phyloP scores from a whole-genome alignment of 2,329 filamentous ascomycete genomes.

The Sporothrix variecibatus region DNA sequence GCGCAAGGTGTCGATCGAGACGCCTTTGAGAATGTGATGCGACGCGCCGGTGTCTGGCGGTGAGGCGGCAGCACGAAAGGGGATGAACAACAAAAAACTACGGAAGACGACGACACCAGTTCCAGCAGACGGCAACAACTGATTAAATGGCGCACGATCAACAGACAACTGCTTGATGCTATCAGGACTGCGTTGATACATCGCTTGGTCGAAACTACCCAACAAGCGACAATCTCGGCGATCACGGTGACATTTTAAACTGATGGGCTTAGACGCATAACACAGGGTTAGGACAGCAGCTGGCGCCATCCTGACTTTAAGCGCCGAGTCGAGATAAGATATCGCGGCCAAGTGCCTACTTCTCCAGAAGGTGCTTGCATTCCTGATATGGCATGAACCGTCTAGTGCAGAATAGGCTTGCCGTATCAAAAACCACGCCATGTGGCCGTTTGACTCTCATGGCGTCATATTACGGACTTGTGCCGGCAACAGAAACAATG shows the following conservation, averaged over 20 bases:
- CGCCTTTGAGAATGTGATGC: slow-evolving; percentile 87
- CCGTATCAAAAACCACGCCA: background rate
- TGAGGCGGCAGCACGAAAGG: slow-evolving; percentile 43
- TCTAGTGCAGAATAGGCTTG: background rate
- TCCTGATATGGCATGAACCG: too few relatives aligned
- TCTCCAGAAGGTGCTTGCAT: background rate
- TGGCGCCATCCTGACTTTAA: background rate
- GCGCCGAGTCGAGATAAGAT: background rate
- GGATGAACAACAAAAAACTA: background rate
- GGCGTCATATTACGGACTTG: background rate
- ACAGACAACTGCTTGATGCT: too few relatives aligned
- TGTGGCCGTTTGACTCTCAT: background rate
- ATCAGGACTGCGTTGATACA: too few relatives aligned
- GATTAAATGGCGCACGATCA: too few relatives aligned
- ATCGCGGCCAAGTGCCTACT: background rate
- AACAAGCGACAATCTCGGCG: background rate
- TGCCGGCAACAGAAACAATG: background rate
- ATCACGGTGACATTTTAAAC: background rate
- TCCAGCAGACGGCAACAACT: background rate
- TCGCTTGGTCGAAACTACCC: too few relatives aligned
- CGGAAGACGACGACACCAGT: background rate
- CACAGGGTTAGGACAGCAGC: background rate
- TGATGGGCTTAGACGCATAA: background rate
- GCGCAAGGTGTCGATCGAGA: slow-evolving; percentile 70
- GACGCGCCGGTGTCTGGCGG: slow-evolving; percentile 77